phyloP scores from a whole-genome alignment of 345 rosid species.

The Xanthoceras sorbifolium region DNA sequence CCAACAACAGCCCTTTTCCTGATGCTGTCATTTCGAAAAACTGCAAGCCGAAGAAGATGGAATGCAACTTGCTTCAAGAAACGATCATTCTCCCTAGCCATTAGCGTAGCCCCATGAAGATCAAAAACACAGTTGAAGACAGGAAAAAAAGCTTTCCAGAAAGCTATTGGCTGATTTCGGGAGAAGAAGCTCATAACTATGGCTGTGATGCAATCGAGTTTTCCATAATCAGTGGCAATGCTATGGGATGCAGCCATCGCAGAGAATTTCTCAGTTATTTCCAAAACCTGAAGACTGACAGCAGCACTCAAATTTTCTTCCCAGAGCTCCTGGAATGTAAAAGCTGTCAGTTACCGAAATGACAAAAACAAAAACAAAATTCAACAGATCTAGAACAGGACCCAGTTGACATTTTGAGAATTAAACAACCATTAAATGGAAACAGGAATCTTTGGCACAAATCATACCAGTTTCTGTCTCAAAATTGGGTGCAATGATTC shows the following conservation, averaged over 20 bases:
- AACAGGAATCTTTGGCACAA: constrained; percentile 5
- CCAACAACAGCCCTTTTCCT: constrained; percentile 95
- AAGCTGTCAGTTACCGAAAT: constrained; percentile 26
- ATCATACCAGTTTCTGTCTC: constrained; percentile 86
- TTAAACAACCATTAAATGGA: background rate
- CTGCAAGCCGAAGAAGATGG: constrained; percentile 94
- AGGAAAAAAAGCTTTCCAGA: constrained; percentile 88
- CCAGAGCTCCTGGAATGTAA: constrained; percentile 84
- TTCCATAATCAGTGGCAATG: constrained; percentile 96
- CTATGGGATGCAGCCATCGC: constrained; percentile 81
- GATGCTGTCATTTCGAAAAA: constrained; percentile 90
- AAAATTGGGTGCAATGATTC: constrained; percentile 95
- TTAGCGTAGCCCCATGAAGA: constrained; percentile 93
- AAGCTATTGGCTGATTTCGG: constrained; percentile 86
- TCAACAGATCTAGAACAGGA: constrained; percentile 14
- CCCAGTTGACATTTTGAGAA: background rate
- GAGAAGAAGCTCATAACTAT: constrained; percentile 87
- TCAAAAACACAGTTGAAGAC: constrained; percentile 75
- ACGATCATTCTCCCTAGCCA: constrained; percentile 99
- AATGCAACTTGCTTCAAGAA: constrained; percentile 96
- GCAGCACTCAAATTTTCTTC: constrained; percentile 98
- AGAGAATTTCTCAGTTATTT: constrained; percentile 85
- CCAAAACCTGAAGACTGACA: constrained; percentile 97
- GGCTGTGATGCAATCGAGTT: constrained; percentile 92
- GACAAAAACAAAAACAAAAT: constrained; percentile 5